Evolutionary conservation across 2,329 filamentous ascomycete genomes (phyloP), one percentile per base, ranked within the genome.

Genomic region (Alternaria sp.): DNA sequence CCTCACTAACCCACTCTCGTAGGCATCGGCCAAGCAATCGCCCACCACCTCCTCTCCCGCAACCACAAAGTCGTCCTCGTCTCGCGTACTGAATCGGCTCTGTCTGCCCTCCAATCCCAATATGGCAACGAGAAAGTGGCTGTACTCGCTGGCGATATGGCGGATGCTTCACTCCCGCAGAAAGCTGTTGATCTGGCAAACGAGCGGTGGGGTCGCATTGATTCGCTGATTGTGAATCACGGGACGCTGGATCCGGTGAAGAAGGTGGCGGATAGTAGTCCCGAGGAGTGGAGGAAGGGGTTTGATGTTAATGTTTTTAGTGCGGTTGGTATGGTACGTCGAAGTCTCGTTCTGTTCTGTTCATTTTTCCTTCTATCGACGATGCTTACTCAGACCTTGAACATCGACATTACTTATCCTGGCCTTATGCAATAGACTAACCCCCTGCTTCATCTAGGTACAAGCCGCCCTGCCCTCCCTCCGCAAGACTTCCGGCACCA

Each of bases 251-350:
- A 89, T n/a, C 92, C 93, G 1, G 89, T 96, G 45, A 88, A 87
- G 55, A 88, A 87, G 61, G 82, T 98, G 47, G 88, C 83, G 4
- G 87, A 95, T 59, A 85, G 86, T 15, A 87, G 87, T n/a, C 75
- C 89, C 0, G 88, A 91, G 41, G 90, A 92, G 64, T 97, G 94
- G 92, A 90, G 89, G 73, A 80, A 82, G 2, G 84, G 87, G 9
- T 97, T 93, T 79, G 90, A 97, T 71, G 84, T 93, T 65, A 98
- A 98, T 78, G 89, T 98, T 71, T 94, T 97, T 78, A 95, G 93
- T 69, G 89, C 89, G 26, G 83, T 97, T 47, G 89, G 89, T 33
- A 84, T 97, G 79, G 92, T 96, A 83, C 74, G 87, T 67, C 75
- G 87, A 62, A 65, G 74, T 30, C 68, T 50, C 25, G 9, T 25